phyloP scores from a whole-genome alignment of 352 stramenopile species.

The Peronospora belbahrii region DNA sequence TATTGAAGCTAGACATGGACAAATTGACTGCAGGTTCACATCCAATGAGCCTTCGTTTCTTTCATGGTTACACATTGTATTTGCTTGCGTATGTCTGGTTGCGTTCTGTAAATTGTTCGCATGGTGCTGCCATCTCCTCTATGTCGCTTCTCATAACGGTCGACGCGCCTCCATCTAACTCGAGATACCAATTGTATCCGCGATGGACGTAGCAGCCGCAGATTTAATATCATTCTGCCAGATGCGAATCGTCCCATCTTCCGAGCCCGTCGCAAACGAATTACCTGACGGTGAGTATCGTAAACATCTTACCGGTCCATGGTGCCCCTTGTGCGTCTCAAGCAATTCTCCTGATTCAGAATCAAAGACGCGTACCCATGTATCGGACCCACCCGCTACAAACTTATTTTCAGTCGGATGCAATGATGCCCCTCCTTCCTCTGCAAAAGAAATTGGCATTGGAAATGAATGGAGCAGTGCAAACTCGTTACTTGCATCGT shows the following conservation, averaged over 20 bases:
- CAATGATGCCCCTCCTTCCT: slow-evolving; percentile 87
- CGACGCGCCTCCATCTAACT: slow-evolving; percentile 11
- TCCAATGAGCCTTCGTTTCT: no score
- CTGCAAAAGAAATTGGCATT: slow-evolving; percentile 88
- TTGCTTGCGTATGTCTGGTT: slow-evolving; percentile 16
- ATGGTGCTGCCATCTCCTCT: slow-evolving; percentile 13
- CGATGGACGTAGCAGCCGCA: slow-evolving; percentile 51
- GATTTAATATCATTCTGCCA: slow-evolving; percentile 86
- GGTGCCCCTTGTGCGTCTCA: slow-evolving; percentile 96
- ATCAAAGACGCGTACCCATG: slow-evolving; percentile 96
- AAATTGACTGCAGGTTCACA: slow-evolving; percentile 9
- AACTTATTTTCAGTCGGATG: slow-evolving; percentile 81
- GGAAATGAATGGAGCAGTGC: slow-evolving; percentile 57
- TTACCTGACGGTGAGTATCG: slow-evolving; percentile 90
- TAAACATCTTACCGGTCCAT: slow-evolving; percentile 95
- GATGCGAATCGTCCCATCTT: slow-evolving; percentile 97
- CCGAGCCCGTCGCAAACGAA: slow-evolving; percentile 92
- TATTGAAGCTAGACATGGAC: slow-evolving; percentile 59
- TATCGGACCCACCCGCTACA: slow-evolving; percentile 90
- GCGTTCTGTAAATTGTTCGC: slow-evolving; percentile 8
- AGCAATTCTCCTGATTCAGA: slow-evolving; percentile 86
- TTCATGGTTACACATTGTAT: slow-evolving; percentile 15
- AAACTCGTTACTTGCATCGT: slow-evolving; percentile 69
- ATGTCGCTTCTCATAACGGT: slow-evolving; percentile 15
- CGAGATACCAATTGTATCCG: slow-evolving; percentile 27